Evolutionary conservation across 768 basidiomycete genomes (phyloP).

Genomic region (Dioszegia hungarica): DNA sequence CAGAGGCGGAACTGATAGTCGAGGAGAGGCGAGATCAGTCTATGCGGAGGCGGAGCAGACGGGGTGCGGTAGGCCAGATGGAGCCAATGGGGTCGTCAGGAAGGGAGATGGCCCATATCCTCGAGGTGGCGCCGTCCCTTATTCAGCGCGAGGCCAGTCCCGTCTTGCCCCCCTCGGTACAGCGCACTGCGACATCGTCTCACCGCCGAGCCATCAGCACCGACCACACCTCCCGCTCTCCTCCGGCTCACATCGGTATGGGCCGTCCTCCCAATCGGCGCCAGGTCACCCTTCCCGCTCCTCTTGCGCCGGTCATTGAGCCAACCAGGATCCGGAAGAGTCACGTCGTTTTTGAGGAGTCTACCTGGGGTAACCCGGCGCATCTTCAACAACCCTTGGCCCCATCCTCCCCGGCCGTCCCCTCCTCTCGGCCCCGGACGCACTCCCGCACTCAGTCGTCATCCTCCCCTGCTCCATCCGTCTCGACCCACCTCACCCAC

Average conservation of each 20-base stretch:
- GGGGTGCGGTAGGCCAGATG: background rate
- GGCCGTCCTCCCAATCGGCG: constrained; percentile 6
- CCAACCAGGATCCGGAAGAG: background rate
- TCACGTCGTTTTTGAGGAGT: constrained; percentile 3
- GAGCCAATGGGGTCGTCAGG: background rate
- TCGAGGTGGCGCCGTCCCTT: background rate
- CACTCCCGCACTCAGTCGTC: background rate
- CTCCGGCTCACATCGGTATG: background rate
- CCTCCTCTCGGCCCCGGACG: background rate
- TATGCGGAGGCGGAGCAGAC: background rate
- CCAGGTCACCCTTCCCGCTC: constrained; percentile 7
- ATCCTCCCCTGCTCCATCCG: background rate
- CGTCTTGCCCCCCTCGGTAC: too few species aligned
- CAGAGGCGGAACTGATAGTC: background rate
- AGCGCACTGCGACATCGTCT: too few species aligned
- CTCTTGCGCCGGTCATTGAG: background rate
- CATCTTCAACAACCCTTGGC: background rate
- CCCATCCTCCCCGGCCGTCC: background rate
- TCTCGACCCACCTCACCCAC: background rate
- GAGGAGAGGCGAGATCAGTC: constrained; percentile 3
- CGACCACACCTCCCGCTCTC: background rate
- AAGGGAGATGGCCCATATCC: background rate
- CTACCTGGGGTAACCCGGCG: constrained; percentile 1
- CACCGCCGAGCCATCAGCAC: constrained; percentile 2
- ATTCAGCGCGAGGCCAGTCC: too few species aligned